These are phyloP conservation scores for Fraxinus angustifolia DNA, from an alignment of 305 asterid species.

Conservation along the genomic window DNA sequence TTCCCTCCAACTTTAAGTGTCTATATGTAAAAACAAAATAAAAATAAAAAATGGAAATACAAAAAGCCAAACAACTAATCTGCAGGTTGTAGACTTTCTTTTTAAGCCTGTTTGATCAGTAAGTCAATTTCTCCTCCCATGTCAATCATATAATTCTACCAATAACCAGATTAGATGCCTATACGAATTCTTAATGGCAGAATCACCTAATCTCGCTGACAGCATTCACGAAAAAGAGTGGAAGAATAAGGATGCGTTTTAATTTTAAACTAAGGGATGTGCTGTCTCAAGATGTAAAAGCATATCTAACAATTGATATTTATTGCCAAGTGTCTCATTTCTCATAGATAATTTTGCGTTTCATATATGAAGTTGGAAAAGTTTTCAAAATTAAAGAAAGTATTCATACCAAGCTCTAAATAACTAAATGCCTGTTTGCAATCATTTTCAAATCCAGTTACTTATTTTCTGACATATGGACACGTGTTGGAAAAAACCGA, in stretches of 20 bases:
- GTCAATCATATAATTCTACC: neutral
- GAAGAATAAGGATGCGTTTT: neutral
- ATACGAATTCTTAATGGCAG: neutral
- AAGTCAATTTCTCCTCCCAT: neutral
- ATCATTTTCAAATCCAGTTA: neutral
- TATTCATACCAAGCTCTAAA: neutral
- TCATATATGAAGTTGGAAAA: neutral
- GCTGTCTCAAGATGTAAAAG: neutral
- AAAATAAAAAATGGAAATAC: neutral
- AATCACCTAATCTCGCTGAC: neutral
- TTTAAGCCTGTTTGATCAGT: neutral
- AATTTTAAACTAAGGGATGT: neutral
- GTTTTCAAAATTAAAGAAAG: neutral
- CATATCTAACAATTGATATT: neutral
- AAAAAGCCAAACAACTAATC: neutral
- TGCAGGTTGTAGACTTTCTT: neutral
- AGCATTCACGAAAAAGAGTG: neutral
- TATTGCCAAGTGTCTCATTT: neutral
- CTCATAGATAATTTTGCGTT: neutral
- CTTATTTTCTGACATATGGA: neutral
- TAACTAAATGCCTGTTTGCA: neutral
- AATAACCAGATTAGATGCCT: neutral
- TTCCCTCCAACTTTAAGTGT: neutral
- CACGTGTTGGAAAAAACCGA: neutral
- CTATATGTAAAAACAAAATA: neutral